Evolutionary conservation across 2,329 filamentous ascomycete species (phyloP), one percentile per base, ranked within the genome.

Genomic region (Gaeumannomyces sp.): DNA sequence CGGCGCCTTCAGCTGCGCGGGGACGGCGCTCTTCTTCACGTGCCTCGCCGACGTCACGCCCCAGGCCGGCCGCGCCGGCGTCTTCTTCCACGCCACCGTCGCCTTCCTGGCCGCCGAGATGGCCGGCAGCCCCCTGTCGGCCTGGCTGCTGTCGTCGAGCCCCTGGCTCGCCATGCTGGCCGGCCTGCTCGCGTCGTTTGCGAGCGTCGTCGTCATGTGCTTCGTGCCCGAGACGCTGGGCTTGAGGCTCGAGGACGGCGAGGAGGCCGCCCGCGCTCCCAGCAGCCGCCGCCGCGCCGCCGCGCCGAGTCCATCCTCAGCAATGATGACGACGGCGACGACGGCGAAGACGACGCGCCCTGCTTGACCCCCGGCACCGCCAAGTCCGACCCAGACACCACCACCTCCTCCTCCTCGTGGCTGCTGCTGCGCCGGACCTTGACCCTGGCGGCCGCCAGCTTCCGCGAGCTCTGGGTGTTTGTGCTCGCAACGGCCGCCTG

Each of bases 11-110:
- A 67, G 68, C 0, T 67, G 73, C 19, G 76, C 81, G 66, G 71
- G 75, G 0, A 67, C 68, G 2, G 79, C 80, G 62, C 81, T 82
- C 78, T 65, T 79, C 8, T 81, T 75, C 70, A 83, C 80, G 10
- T 74, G 78, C 53, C 65, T 81, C 16, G 75, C 77, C n/a, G 80
- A 83, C 64, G 76, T 79, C 1, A 71, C 77, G 0, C 77, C 78
- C 0, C 70, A 76, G 0, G 72, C 70, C 0, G 72, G 72, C 53
- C 70, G 78, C 61, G 78, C 80, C 6, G 72, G 73, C 11, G 71
- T 75, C 38, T 81, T 79, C 67, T 80, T 79, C 67, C 74, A 72
- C n/a, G 62, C 81, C 4, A 67, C 69, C 3, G 76, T 79, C 10
- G 65, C 75, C 1, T 75, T 73, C 14, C 71, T 81, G 2, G 66